These are phyloP conservation scores for Clitoria ternatea DNA, from an alignment of 306 rosid species.

Conservation along the genomic window DNA sequence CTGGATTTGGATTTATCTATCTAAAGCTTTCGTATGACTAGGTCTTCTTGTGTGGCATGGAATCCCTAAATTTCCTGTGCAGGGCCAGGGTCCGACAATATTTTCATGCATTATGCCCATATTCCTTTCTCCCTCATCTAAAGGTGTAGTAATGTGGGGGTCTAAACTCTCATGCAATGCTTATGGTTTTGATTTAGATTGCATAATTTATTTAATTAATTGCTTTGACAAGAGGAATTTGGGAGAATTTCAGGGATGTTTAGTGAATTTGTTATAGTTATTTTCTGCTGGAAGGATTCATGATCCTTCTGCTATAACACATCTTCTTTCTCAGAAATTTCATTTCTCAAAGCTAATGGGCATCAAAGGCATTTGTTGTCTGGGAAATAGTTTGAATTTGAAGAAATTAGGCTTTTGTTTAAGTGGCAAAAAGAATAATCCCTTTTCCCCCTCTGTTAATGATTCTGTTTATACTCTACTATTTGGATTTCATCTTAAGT, in stretches of 20 bases:
- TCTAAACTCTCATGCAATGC: too few relatives aligned
- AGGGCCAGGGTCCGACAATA: not conserved
- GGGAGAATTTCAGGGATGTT: not conserved
- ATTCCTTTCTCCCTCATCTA: not conserved
- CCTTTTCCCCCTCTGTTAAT: not conserved
- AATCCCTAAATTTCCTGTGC: not conserved
- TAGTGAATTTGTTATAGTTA: not conserved
- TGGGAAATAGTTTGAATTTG: slow-evolving; percentile 11
- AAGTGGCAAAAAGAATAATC: not conserved
- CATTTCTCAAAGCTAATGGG: not conserved
- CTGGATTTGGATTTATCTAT: not conserved
- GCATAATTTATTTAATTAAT: not conserved
- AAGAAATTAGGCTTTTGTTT: not conserved
- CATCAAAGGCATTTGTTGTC: not conserved
- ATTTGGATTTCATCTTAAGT: too few relatives aligned
- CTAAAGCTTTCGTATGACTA: not conserved
- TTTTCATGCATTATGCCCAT: not conserved
- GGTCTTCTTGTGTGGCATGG: not conserved
- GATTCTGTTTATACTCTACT: too few relatives aligned
- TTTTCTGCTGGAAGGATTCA: not conserved
- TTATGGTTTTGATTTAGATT: slow-evolving; percentile 3
- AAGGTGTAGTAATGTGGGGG: not conserved
- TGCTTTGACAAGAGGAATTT: not conserved
- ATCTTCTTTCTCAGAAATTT: not conserved
- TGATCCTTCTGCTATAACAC: not conserved